Base-by-base conservation (phyloP, 2,329 filamentous ascomycete genomes). In the Cladobotryum mycophilum region DNA sequence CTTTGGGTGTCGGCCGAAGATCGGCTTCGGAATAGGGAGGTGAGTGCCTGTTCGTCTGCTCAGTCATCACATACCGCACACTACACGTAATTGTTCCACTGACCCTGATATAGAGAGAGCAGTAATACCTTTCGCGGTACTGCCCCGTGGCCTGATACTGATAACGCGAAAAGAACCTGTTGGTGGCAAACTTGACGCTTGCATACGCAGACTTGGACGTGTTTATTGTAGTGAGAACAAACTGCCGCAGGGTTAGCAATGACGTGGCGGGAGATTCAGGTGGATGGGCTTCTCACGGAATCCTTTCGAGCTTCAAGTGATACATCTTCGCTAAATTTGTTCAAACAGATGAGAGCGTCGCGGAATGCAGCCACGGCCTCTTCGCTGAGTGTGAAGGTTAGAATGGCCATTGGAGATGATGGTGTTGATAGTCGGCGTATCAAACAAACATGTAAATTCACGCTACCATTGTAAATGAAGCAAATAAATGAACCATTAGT, bases 141-240 rank as follows among this genome's bases (percentile, higher is more conserved):
- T 76, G 74, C 7, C 70, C 65, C 34, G 60, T 69, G 17, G 78
- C 79, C 49, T 80, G 75, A 59, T 82, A 92, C 47, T 80, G 76
- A 67, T 90, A 92, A 35, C 78, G 79, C 6, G 83, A 79, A 68
- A 90, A 90, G 71, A 91, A 91, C 37, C 80, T 77, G 56, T 73
- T 79, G 38, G 80, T 77, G 41, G 84, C 74, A 48, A 91, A 81
- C 7, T 79, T 78, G 60, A 89, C 84, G 52, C 84, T 85, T 22
- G 85, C 83, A 65, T 91, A 91, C 15, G 86, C 86, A 4, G 88
- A 89, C 62, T 88, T 89, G 50, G 87, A 88, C n/a, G 80, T 79
- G 64, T 92, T 92, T 56, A 92, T 72, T 13, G 87, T 82, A 13
- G 86, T 89, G 49, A 92, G 74, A 4, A 84, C 76, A 56, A 92